Base-by-base conservation (phyloP, 768 basidiomycete genomes). In the Panus rudis region DNA sequence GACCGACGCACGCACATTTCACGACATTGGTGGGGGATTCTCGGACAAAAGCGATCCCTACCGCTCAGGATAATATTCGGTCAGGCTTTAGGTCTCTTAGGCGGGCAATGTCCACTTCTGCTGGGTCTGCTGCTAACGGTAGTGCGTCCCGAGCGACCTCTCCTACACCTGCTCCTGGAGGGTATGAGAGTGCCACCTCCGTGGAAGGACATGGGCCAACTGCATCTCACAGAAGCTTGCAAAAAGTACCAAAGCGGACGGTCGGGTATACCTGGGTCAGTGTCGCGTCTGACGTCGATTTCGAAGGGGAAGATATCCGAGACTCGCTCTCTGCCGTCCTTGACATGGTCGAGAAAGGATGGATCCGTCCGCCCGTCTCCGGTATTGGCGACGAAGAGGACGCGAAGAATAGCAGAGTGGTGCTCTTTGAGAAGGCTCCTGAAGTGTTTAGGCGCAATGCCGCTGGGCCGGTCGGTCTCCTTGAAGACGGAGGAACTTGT, bases 231-330 rank as follows among this genome's bases (percentile, higher is more conserved):
- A 7, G 33, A 17, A 35, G n/a, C 7, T 7, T 35, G 6, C 10
- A 14, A 16, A 17, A 16, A 14, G n/a, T n/a, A n/a, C n/a, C n/a
- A n/a, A 63, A 57, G 31, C 64, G 68, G n/a, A 56, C 61, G 45
- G 78, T 87, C 22, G 79, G 78, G 37, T 91, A 91, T 60, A 78
- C 81, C 16, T 92, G 88, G 87, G 76, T 91, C n/a, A 81, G 76
- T 56, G 66, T 79, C 28, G 77, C 78, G 26, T 83, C 84, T 47
- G 89, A 90, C 56, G 77, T 90, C 23, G 89, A 91, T 59, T 82
- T 79, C 72, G 84, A 90, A 53, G 89, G 89, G 21, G 73, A 78
- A 44, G 82, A 88, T 58, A 73, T 90, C 41, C 67, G 78, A 13
- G 72, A 78, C 40, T 66, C 72, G 25, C 55, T 77, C 2, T 65